Evolutionary conservation across 1,284 basidiomycete genomes (phyloP).

Genomic region (Rhizoctonia solani): DNA sequence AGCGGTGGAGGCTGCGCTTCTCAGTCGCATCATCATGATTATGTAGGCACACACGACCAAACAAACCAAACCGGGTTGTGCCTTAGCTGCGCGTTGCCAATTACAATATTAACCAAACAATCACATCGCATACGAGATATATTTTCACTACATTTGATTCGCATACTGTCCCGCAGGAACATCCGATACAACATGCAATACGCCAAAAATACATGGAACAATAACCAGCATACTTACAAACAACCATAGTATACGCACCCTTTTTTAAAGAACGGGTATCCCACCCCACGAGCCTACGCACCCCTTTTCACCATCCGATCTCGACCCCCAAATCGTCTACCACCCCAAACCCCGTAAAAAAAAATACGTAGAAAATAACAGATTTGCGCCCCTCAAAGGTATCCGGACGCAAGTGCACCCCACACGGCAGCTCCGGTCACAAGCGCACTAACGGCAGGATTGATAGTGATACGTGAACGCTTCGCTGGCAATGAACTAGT

Average conservation of each 20-base stretch:
- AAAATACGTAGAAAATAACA: too few relatives aligned
- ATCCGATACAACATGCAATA: background rate
- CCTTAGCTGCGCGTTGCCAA: background rate
- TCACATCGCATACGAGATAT: background rate
- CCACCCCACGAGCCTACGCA: background rate
- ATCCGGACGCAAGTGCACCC: slow-evolving; percentile 1
- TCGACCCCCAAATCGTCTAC: too few relatives aligned
- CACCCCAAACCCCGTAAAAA: too few relatives aligned
- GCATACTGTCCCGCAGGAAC: slow-evolving; percentile 1
- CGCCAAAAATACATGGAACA: slow-evolving; percentile 3
- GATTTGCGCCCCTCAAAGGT: slow-evolving; percentile 1
- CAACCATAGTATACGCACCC: background rate
- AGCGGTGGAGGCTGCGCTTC: slow-evolving; percentile 30
- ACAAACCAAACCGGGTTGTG: too few relatives aligned
- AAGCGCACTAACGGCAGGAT: background rate
- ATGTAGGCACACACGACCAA: background rate
- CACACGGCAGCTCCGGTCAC: background rate
- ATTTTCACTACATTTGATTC: slow-evolving; percentile 6
- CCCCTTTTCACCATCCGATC: background rate
- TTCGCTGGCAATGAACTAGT: background rate
- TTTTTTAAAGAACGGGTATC: too few relatives aligned
- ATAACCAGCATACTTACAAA: slow-evolving; percentile 1
- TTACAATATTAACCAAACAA: background rate
- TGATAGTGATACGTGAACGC: background rate
- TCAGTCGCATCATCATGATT: slow-evolving; percentile 4